Evolutionary conservation across 495 filamentous ascomycete genomes (phyloP), one percentile per base, ranked within the genome.

Genomic region (Lasiosphaeria hispida): DNA sequence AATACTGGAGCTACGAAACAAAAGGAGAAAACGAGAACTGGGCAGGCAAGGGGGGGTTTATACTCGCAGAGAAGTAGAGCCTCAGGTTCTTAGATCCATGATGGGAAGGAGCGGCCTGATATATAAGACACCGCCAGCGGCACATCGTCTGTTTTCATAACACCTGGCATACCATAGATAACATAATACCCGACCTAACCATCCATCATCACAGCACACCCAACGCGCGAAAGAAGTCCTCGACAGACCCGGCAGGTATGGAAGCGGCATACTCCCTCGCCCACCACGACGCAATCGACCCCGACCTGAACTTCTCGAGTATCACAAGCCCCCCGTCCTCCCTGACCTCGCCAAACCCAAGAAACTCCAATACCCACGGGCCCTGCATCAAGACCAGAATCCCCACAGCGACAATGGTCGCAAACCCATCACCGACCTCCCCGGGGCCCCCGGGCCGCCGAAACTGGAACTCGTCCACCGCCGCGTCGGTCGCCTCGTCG

Each of bases 281-380:
- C 64, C 64, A 66, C 61, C 64, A 63, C 1, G 55, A 52, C 6
- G 64, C 64, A 8, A 66, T 44, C 6, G 53, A 53, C 41, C 49
- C 48, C n/a, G 41, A 19, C 38, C 44, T 34, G 15, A 37, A 38
- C 30, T 6, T 40, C 17, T 34, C n/a, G 41, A 47, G 3, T 41
- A 30, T 2, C 23, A 30, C 23, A 5, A 30, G 23, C 23, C 23
- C 5, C 23, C 23, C 23, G 5, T 30, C 23, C 23, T 5, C 23
- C 23, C 23, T 30, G 15, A 58, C 53, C 53, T 60, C 57, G 2
- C 63, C 60, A 41, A 66, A 66, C 18, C 63, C 63, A 11, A 66
- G 51, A 50, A 63, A n/a, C 45, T 60, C 60, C 50, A 66, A 45
- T 33, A 63, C 57, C 63, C 63, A 66, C 11, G 60, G 49, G 3